Conservation (phyloP, 371 early-diverging fungal species). For the Mucor saturninus region DNA sequence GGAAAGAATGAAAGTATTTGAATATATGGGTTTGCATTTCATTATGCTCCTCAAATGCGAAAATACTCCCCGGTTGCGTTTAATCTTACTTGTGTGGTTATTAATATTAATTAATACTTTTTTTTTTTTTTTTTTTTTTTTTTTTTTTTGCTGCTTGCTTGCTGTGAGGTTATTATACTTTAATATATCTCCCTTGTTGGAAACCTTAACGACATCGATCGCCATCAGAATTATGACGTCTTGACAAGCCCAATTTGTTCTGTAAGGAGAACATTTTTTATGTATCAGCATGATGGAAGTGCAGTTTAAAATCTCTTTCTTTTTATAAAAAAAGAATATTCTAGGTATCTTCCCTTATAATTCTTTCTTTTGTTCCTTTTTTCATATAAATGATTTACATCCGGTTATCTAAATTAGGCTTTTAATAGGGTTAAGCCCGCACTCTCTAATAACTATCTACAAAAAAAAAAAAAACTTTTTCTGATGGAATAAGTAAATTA, state of each 20-base stretch:
- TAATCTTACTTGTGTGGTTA: background rate
- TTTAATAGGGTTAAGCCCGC: no score
- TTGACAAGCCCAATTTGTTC: background rate
- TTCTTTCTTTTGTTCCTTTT: no score
- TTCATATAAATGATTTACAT: no score
- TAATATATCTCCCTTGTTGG: background rate
- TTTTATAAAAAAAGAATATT: conserved; percentile 1
- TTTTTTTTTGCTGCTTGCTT: background rate
- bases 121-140: background rate
- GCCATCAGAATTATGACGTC: background rate
- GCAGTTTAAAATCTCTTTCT: conserved; percentile 1
- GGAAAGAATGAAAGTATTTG: background rate
- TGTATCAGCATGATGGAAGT: background rate
- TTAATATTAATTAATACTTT: conserved; percentile 2
- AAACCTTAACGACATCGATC: conserved; percentile 1
- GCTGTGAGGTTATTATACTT: background rate
- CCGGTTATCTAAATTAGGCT: no score
- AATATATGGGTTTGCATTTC: background rate
- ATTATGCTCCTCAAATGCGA: background rate
- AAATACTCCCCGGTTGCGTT: conserved; percentile 1
- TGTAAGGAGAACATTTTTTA: background rate
- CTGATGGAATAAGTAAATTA: no score
- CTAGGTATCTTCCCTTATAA: background rate
- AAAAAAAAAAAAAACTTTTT: background rate
- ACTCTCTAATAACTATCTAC: no score